Base-by-base conservation (phyloP, 1,284 basidiomycete genomes). In the Puccinia novopanici region DNA sequence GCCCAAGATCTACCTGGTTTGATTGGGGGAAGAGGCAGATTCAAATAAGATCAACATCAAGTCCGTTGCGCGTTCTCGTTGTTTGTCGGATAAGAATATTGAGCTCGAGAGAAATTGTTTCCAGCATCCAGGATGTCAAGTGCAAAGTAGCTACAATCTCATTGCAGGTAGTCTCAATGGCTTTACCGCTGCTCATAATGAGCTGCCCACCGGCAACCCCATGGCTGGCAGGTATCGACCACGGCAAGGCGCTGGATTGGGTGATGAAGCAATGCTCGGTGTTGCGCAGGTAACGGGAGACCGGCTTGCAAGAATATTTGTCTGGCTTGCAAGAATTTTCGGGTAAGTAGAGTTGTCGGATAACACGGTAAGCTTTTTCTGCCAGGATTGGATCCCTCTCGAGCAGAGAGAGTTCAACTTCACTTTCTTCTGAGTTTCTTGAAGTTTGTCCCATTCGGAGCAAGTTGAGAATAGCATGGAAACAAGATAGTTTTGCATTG, bases 201-300 rank as follows among this genome's bases (percentile, higher is more conserved):
- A 93, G 89, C 55, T 91, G 87, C 42, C 96, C 91, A 78, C 87
- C 88, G 0, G 90, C 89, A 30, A 68, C 54, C 15, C 40, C 50
- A 24, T 61, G 61, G 4, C 89, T 88, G 50, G 82, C 81, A 22
- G 79, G 59, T 81, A 86, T 70, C 57, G 82, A 24, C 27, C 85
- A 83, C 40, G 93, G 91, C 24, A 95, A 88, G 27, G 88, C 89
- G 3, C 90, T 89, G 27, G 98, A 89, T 85, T 98, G 95, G 9
- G 91, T 89, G 0, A 91, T 90, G 83, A 96, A 94, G 87, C 95
- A 98, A 84, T 95, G 91, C 85, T 95, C 93, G 30, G 91, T 89
- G 3, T 92, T 93, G 57, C 94, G 91, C 59, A 98, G 88, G 85
- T 97, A 98, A 0, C 94, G 90, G 87, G 94, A 91, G 15, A 91